Evolutionary conservation across 2,329 filamentous ascomycete species (phyloP).

Genomic region (Escovopsis sp.): DNA sequence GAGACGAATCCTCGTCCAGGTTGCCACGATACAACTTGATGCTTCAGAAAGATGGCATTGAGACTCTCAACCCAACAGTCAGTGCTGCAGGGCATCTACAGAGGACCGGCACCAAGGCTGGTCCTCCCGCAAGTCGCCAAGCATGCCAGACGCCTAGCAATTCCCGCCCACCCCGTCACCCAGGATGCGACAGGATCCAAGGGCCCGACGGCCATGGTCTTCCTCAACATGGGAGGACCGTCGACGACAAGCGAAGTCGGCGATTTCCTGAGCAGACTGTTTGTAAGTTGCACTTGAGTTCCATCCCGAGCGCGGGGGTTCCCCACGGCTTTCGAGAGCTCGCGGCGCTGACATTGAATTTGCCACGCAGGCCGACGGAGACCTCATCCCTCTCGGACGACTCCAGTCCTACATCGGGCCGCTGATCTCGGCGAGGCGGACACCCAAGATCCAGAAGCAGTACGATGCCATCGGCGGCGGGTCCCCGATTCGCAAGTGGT

Average conservation of each 20-base stretch:
- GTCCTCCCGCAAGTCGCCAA: slow-evolving; percentile 16
- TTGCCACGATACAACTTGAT: not conserved
- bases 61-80: slow-evolving; percentile 15
- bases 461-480: slow-evolving; percentile 91
- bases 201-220: slow-evolving; percentile 93
- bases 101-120: slow-evolving; percentile 13
- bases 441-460: slow-evolving; percentile 92
- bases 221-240: slow-evolving; percentile 97
- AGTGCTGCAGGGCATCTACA: slow-evolving; percentile 14
- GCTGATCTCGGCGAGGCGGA: slow-evolving; percentile 70
- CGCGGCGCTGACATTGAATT: slow-evolving; percentile 3
- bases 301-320: not conserved
- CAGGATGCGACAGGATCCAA: slow-evolving; percentile 56
- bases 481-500: slow-evolving; percentile 97
- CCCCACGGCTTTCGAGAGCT: not conserved
- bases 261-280: slow-evolving; percentile 78
- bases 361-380: slow-evolving; percentile 58
- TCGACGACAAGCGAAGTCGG: slow-evolving; percentile 78
- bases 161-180: slow-evolving; percentile 56
- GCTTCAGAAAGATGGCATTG: slow-evolving; percentile 15
- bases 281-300: slow-evolving; percentile 43
- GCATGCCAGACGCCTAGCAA: slow-evolving; percentile 21
- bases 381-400: slow-evolving; percentile 88
- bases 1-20: not conserved
- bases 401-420: slow-evolving; percentile 85